Evolutionary conservation across 768 basidiomycete species (phyloP).

Genomic region (Mycena latifolia): DNA sequence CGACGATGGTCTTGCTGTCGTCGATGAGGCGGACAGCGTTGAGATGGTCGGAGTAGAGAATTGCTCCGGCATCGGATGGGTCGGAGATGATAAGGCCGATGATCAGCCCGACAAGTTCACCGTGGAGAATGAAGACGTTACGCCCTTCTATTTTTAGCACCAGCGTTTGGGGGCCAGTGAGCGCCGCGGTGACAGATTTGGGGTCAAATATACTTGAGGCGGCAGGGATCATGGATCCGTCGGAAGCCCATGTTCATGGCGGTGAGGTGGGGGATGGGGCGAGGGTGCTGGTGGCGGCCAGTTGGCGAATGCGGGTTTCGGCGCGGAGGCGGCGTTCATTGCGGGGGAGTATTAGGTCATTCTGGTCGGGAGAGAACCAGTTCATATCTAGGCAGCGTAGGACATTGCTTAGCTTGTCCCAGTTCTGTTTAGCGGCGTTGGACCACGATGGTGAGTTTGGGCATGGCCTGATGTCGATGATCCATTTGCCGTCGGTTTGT

Average conservation of each 20-base stretch:
- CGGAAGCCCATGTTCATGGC: conserved; percentile 35
- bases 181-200: conserved; percentile 34
- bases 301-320: not conserved
- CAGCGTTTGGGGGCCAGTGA: conserved; percentile 30
- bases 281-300: not conserved
- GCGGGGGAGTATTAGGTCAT: not conserved
- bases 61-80: not conserved
- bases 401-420: not conserved
- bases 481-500: not conserved
- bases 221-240: conserved; percentile 43
- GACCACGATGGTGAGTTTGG: not conserved
- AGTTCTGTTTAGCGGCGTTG: not conserved
- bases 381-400: not conserved
- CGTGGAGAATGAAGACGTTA: conserved; percentile 38
- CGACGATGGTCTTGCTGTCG: conserved; percentile 28
- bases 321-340: not conserved
- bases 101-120: conserved; percentile 39
- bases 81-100: conserved; percentile 24
- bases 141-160: conserved; percentile 30
- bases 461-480: not conserved
- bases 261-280: not conserved
- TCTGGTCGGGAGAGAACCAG: conserved; percentile 1
- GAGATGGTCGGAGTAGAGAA: conserved; percentile 40
- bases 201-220: conserved; percentile 34
- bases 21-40: conserved; percentile 39